Evolutionary conservation across 192 early-diverging fungal species (phyloP), one percentile per base, ranked within the genome.

Genomic region (Pilaira anomala): DNA sequence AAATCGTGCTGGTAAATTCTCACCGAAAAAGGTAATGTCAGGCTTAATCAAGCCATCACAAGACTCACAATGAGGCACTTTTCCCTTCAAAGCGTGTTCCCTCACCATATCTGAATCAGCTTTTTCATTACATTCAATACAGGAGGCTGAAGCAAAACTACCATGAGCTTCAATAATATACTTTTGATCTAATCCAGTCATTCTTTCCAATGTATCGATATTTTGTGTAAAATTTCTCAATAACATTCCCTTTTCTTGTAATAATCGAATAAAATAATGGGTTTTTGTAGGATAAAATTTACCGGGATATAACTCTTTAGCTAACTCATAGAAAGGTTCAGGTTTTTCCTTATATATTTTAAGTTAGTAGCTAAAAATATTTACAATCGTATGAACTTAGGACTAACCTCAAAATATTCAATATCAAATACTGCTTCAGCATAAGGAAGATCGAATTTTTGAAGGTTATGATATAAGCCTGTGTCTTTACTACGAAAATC

Each of bases 401-500:
- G 8, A 25, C 44, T 28, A 72, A 82, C 83, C 62, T 66, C 76
- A 60, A 96, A 97, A 71, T 92, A 98, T n/a, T 82, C 76, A 18
- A 98, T 93, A 50, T 92, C 85, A 74, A 99, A 99, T 48, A 99
- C 93, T 8, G 94, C 93, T 56, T 98, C 92, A 13, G 97, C 89
- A 69, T 93, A 93, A 3, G 95, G 94, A 41, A 98, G 72, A 24
- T 93, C 80, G 75, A 91, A 98, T 51, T 91, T 84, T 59, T 88
- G 80, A 50, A 98, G 80, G 65, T 95, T 95, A 48, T 89, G 90
- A 61, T 95, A 98, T 30, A 98, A 82, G 3, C 97, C 97, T 14
- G 94, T 96, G 4, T 88, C 89, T 18, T 92, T 87, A 3, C 92
- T 87, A 53, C 97, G 81, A 75, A 98, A 98, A 67, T 97, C 97